Conservation (phyloP, 164 flowering plant genomes). For the Magnolia changhungtana region DNA sequence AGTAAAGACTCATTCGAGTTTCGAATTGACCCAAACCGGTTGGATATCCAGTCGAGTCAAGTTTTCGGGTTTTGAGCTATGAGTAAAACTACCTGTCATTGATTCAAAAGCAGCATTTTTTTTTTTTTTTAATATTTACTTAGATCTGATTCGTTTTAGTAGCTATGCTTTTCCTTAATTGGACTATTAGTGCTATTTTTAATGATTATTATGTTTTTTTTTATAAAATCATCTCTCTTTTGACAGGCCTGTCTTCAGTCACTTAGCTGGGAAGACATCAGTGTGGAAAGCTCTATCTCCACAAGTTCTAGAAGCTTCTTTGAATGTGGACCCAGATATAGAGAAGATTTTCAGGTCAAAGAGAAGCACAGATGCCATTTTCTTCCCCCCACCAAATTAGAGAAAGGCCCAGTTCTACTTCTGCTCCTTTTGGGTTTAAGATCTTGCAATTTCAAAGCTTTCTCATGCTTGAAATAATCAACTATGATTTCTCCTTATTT, state of each 20-base stretch:
- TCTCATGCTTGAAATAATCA: background rate
- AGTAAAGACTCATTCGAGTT: too few relatives aligned
- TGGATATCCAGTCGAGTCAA: too few relatives aligned
- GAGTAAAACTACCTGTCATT: too few relatives aligned
- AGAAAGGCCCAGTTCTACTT: background rate
- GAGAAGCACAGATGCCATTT: conserved; percentile 41
- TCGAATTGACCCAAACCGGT: too few relatives aligned
- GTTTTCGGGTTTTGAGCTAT: too few relatives aligned
- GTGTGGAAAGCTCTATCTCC: background rate
- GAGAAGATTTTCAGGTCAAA: conserved; percentile 45
- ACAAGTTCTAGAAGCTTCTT: background rate
- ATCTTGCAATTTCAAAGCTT: background rate
- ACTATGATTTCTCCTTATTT: too few relatives aligned
- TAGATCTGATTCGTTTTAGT: too few relatives aligned
- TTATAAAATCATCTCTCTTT: background rate
- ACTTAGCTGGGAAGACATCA: background rate
- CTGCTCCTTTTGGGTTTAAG: background rate
- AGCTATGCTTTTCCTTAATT: too few relatives aligned
- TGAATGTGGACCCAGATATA: background rate
- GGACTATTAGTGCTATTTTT: too few relatives aligned
- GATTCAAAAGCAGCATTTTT: too few relatives aligned
- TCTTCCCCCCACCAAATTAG: conserved; percentile 42
- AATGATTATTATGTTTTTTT: too few relatives aligned
- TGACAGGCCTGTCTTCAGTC: conserved; percentile 3
- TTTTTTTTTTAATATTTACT: too few relatives aligned